These are phyloP conservation scores for Coniochaeta sp. DNA, from an alignment of 2,329 filamentous ascomycete species.

Conservation along the genomic window DNA sequence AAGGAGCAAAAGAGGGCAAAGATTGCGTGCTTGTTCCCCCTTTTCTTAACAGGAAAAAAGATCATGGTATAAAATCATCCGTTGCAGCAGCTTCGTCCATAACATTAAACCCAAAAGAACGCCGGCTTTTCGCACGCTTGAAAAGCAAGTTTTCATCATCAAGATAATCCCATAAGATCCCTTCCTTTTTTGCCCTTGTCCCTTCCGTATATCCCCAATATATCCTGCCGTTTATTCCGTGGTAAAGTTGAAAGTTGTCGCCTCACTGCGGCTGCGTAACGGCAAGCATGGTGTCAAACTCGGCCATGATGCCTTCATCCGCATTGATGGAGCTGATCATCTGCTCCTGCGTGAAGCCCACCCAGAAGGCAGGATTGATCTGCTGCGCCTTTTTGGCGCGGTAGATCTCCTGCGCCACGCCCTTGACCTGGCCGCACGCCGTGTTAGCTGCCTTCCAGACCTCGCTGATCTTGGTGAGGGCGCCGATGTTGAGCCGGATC, in stretches of 20 bases:
- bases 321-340: conserved; percentile 47
- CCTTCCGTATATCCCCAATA: background rate
- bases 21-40: too few relatives aligned
- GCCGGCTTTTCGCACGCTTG: background rate
- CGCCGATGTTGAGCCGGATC: conserved; percentile 72
- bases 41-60: background rate
- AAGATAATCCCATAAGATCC: background rate
- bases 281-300: conserved; percentile 37
- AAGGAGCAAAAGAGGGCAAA: background rate
- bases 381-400: conserved; percentile 49
- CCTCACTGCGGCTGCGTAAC: conserved; percentile 10
- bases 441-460: conserved; percentile 68
- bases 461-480: conserved; percentile 59
- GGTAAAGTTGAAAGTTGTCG: background rate
- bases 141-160: too few relatives aligned
- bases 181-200: background rate
- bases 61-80: background rate
- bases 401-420: conserved; percentile 72
- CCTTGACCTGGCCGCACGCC: conserved; percentile 66
- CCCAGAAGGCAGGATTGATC: conserved; percentile 46
- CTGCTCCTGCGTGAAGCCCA: conserved; percentile 46
- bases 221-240: background rate
- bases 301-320: conserved; percentile 52
- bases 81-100: background rate
- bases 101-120: background rate